phyloP scores from a whole-genome alignment of 2,329 filamentous ascomycete genomes.

The Trichoderma citrinoviride region DNA sequence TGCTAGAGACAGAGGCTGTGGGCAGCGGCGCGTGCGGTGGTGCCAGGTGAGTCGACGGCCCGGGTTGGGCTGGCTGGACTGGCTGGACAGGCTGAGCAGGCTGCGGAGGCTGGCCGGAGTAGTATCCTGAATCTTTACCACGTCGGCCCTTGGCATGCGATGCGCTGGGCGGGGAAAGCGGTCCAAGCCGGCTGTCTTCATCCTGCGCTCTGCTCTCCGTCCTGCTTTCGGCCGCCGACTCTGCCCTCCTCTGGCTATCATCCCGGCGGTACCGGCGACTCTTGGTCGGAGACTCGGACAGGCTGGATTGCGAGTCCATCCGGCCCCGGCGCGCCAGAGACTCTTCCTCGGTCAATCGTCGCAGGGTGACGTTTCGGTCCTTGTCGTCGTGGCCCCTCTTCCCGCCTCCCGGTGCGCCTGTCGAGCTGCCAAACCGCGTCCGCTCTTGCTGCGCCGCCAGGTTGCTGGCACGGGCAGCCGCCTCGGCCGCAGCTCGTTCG shows the following conservation, averaged over 20 bases:
- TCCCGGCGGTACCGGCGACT: constrained; percentile 53
- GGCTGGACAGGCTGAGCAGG: constrained; percentile 24
- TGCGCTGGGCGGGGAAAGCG: constrained; percentile 55
- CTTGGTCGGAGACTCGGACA: constrained; percentile 54
- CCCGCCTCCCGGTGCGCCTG: constrained; percentile 53
- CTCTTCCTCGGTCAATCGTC: constrained; percentile 61
- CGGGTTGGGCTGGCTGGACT: constrained; percentile 42
- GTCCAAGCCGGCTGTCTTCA: constrained; percentile 35
- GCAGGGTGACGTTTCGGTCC: constrained; percentile 59
- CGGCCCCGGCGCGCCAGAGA: constrained; percentile 46
- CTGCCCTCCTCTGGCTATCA: constrained; percentile 46
- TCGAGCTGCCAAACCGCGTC: constrained; percentile 41
- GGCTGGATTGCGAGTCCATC: constrained; percentile 53
- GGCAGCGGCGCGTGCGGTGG: constrained; percentile 32
- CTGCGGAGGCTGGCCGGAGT: constrained; percentile 45
- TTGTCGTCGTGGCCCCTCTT: constrained; percentile 60
- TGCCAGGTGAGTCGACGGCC: constrained; percentile 31
- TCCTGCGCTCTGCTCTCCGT: constrained; percentile 46
- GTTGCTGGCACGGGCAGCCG: constrained; percentile 46
- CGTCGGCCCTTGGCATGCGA: constrained; percentile 52
- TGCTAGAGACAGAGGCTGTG: constrained; percentile 45
- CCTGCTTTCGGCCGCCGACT: constrained; percentile 46
- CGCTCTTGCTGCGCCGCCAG: constrained; percentile 51
- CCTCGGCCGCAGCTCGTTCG: constrained; percentile 47
- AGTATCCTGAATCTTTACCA: constrained; percentile 61